phyloP scores from a whole-genome alignment of 495 filamentous ascomycete species.

The Aspergillus bertholletiae region DNA sequence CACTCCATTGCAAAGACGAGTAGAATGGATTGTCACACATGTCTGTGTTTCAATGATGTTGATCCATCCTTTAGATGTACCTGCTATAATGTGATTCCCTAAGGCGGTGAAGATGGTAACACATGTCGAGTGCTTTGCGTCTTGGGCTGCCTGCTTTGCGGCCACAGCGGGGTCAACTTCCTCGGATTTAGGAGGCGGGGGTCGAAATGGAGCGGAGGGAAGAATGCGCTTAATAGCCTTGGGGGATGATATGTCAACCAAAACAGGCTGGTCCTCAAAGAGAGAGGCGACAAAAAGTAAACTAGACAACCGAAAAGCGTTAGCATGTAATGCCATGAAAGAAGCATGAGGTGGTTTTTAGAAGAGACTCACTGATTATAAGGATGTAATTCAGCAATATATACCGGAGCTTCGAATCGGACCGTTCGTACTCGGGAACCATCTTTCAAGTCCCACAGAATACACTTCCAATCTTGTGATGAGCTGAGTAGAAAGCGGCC shows the following conservation, averaged over 20 bases:
- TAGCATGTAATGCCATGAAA: slow-evolving; percentile 4
- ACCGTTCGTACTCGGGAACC: slow-evolving; percentile 66
- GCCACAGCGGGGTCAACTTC: slow-evolving; percentile 58
- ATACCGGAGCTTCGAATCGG: slow-evolving; percentile 86
- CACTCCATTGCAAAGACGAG: slow-evolving; percentile 78
- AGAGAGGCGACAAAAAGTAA: slow-evolving; percentile 80
- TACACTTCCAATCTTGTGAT: slow-evolving; percentile 93
- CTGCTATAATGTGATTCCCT: slow-evolving; percentile 83
- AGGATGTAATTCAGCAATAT: slow-evolving; percentile 92
- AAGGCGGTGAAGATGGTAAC: slow-evolving; percentile 80
- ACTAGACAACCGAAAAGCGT: slow-evolving; percentile 36
- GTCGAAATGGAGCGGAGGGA: slow-evolving; percentile 74
- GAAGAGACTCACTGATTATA: slow-evolving; percentile 68
- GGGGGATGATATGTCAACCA: slow-evolving; percentile 72
- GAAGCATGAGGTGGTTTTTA: neutral
- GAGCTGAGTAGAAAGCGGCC: slow-evolving; percentile 90
- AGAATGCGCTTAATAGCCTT: slow-evolving; percentile 69
- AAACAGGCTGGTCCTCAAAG: slow-evolving; percentile 85
- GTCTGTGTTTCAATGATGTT: slow-evolving; percentile 86
- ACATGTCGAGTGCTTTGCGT: slow-evolving; percentile 91
- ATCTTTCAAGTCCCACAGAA: slow-evolving; percentile 88
- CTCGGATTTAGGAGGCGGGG: slow-evolving; percentile 52
- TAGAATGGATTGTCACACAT: slow-evolving; percentile 77
- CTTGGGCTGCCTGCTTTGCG: slow-evolving; percentile 84
- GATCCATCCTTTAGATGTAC: slow-evolving; percentile 90